Evolutionary conservation across 805 yeast species (phyloP).

Genomic region (Kurtzmaniella cleridarum): DNA sequence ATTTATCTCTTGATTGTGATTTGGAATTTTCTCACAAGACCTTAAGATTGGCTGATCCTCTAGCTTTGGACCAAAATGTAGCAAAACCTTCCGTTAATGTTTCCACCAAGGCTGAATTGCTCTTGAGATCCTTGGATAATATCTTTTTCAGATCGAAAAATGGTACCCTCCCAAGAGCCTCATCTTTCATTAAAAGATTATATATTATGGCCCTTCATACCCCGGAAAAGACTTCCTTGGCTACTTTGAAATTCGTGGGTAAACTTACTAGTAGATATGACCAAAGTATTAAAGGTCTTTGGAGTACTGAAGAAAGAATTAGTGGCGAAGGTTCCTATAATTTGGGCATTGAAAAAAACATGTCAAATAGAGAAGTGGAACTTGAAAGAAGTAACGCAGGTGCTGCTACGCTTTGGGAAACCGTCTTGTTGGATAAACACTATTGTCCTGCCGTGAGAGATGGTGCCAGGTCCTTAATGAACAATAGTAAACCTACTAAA

Average conservation of each 20-base stretch:
- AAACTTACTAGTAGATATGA: slow-evolving; percentile 64
- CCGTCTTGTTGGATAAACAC: slow-evolving; percentile 70
- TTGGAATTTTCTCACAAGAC: slow-evolving; percentile 82
- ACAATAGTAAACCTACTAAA: slow-evolving; percentile 25
- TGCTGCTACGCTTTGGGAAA: slow-evolving; percentile 90
- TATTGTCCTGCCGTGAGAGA: slow-evolving; percentile 78
- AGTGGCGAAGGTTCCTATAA: slow-evolving; percentile 62
- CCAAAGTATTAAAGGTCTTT: slow-evolving; percentile 67
- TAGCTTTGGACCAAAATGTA: slow-evolving; percentile 31
- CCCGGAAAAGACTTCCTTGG: slow-evolving; percentile 85
- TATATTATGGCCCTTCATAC: slow-evolving; percentile 63
- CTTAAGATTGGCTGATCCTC: slow-evolving; percentile 75
- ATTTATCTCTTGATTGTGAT: slow-evolving; percentile 71
- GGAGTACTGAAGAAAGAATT: slow-evolving; percentile 83
- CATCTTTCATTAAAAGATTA: slow-evolving; percentile 79
- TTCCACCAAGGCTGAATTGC: slow-evolving; percentile 81
- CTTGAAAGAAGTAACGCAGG: slow-evolving; percentile 78
- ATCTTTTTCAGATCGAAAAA: slow-evolving; percentile 73
- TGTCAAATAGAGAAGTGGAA: slow-evolving; percentile 40
- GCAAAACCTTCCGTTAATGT: slow-evolving; percentile 74
- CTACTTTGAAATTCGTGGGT: slow-evolving; percentile 71
- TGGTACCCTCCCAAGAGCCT: slow-evolving; percentile 61
- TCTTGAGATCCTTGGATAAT: slow-evolving; percentile 71
- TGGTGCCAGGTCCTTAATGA: slow-evolving; percentile 45
- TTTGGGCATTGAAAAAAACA: slow-evolving; percentile 50